Base-by-base conservation (phyloP, 192 early-diverging fungal genomes). In the Backusella luteola region DNA sequence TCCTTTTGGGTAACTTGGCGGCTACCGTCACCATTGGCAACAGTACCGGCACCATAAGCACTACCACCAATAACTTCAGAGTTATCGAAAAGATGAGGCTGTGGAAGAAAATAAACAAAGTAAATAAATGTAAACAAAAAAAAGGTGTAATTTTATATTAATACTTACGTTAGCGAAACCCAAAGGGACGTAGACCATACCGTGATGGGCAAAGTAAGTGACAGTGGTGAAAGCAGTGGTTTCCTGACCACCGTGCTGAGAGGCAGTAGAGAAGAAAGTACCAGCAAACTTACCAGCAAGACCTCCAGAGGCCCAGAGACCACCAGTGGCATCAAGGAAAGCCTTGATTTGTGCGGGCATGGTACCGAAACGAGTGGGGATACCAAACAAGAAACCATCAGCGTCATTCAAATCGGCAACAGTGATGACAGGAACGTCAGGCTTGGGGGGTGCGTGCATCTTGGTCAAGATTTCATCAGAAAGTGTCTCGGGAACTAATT, bases 161-260 rank as follows among this genome's bases (percentile, higher is more conserved):
- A 19, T n/a, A 49, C 46, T 49, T 49, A 49, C 21, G 78, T 87
- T 66, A 6, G 76, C 38, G 74, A 84, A 89, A 46, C 92, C 92
- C 26, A 94, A 74, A 19, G 94, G 94, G 49, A 94, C 91, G 74
- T 85, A 96, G 73, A 88, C 81, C 56, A 96, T 88, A 63, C 93
- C 94, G 77, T 94, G 93, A 82, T 94, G 93, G 6, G 85, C 89
- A 35, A 93, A 84, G 77, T 87, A 84, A 9, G 91, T 84, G 29
- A 94, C 59, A 75, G 92, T 82, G 34, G 89, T 86, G 2, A 91
- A 75, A 41, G 89, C 87, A 21, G 93, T 94, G 53, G 86, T 86
- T 79, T 96, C 94, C 84, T 94, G 93, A 29, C 93, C 93, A 74
- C 93, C 93, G 77, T 91, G 90, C 84, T 93, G 92, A 66, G 85